Evolutionary conservation across 2,329 filamentous ascomycete genomes (phyloP).

Genomic region (Epichloe baconii): DNA sequence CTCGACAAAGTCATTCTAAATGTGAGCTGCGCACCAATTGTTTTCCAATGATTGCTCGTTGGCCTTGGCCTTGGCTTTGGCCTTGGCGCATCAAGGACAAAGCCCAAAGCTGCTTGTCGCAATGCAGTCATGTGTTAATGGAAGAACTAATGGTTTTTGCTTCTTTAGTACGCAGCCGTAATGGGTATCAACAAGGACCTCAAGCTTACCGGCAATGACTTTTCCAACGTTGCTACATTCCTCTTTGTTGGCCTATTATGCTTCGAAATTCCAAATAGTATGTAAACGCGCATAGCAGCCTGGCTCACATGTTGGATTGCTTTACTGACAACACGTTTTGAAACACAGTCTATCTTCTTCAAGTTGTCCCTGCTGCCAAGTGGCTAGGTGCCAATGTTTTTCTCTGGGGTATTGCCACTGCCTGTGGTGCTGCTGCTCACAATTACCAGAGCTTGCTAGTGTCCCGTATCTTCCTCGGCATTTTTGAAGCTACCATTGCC

Average conservation of each 20-base stretch:
- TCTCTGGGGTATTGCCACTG: conserved; percentile 44
- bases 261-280: conserved; percentile 47
- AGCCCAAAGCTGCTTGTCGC: not conserved
- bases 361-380: conserved; percentile 46
- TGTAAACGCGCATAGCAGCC: conserved; percentile 5
- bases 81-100: no score
- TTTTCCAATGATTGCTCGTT: no score
- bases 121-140: not conserved
- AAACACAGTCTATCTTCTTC: conserved; percentile 39
- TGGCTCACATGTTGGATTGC: not conserved
- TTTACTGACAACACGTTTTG: not conserved
- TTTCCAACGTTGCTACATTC: conserved; percentile 47
- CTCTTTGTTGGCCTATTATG: conserved; percentile 49
- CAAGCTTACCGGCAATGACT: conserved; percentile 43
- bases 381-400: conserved; percentile 46
- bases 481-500: conserved; percentile 47
- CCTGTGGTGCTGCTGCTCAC: conserved; percentile 38
- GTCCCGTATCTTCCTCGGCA: conserved; percentile 43
- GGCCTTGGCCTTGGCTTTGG: no score
- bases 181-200: conserved; percentile 47
- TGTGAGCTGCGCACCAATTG: conserved; percentile 22
- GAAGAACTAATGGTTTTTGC: not conserved
- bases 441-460: conserved; percentile 41
- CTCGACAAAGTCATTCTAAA: conserved; percentile 53
- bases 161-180: conserved; percentile 46